Conservation (phyloP, 2,329 filamentous ascomycete genomes). For the Pseudocercospora fijiensis region DNA sequence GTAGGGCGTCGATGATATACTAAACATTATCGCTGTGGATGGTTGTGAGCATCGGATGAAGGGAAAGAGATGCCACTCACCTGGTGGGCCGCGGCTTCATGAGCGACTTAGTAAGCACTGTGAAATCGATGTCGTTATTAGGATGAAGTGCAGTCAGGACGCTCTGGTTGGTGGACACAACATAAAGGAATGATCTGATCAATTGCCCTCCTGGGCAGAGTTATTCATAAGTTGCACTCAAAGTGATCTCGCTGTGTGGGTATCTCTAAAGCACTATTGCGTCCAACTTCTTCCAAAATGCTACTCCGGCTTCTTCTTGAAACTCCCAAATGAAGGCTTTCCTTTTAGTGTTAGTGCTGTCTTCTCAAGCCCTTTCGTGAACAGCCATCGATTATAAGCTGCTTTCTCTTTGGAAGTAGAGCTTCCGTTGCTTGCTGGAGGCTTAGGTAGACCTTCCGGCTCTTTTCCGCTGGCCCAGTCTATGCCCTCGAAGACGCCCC, state of each 20-base stretch:
- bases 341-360: constrained; percentile 23
- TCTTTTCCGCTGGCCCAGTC: constrained; percentile 56
- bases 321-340: constrained; percentile 41
- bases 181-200: background rate
- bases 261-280: background rate
- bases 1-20: constrained; percentile 18
- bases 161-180: background rate
- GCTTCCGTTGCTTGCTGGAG: background rate
- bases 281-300: background rate
- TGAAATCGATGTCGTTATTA: background rate
- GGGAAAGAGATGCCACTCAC: background rate
- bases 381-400: background rate
- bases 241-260: background rate
- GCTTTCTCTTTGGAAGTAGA: background rate
- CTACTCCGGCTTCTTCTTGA: background rate
- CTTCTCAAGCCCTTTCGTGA: constrained; percentile 29
- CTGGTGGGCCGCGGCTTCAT: background rate
- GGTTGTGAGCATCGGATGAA: background rate
- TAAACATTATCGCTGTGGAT: constrained; percentile 17
- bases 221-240: background rate
- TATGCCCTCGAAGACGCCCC: constrained; percentile 54
- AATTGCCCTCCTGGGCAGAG: background rate
- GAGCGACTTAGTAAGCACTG: background rate
- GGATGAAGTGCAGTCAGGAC: background rate
- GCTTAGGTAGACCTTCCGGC: constrained; percentile 46